Conservation (phyloP, 1,284 basidiomycete genomes). For the Puccinia novopanici region DNA sequence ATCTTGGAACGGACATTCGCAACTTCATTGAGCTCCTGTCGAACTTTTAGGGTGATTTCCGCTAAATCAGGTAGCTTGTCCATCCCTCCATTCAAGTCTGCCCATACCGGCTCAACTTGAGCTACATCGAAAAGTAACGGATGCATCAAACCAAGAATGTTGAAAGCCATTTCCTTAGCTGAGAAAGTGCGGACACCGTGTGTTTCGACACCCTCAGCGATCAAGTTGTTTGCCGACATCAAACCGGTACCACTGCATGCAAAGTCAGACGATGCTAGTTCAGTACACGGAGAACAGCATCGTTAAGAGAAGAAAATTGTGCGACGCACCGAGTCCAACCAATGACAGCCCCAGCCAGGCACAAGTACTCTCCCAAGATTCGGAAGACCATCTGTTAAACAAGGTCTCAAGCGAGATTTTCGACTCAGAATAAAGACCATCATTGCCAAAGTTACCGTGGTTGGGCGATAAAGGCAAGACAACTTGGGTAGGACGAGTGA, state of each 20-base stretch:
- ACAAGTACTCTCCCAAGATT: slow-evolving; percentile 98
- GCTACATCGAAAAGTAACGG: slow-evolving; percentile 99
- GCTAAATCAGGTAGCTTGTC: slow-evolving; percentile 92
- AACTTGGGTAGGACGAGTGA: slow-evolving; percentile 96
- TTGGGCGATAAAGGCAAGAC: slow-evolving; percentile 96
- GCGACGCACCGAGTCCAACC: slow-evolving; percentile 66
- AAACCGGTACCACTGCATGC: slow-evolving; percentile 90
- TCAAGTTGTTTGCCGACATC: slow-evolving; percentile 92
- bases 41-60: slow-evolving; percentile 84
- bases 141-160: slow-evolving; percentile 95
- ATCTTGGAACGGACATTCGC: slow-evolving; percentile 90
- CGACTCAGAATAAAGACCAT: slow-evolving; percentile 95
- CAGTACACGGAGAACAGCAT: slow-evolving; percentile 51
- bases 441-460: slow-evolving; percentile 95
- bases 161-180: slow-evolving; percentile 99
- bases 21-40: slow-evolving; percentile 72
- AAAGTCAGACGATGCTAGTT: slow-evolving; percentile 63
- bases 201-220: slow-evolving; percentile 89
- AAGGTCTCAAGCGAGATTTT: slow-evolving; percentile 97
- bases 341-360: slow-evolving; percentile 95
- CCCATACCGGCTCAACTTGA: slow-evolving; percentile 99
- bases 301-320: not conserved
- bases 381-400: slow-evolving; percentile 96
- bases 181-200: slow-evolving; percentile 96
- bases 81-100: slow-evolving; percentile 95